Evolutionary conservation across 1,284 basidiomycete species (phyloP).

Genomic region (Ganoderma multipileum): DNA sequence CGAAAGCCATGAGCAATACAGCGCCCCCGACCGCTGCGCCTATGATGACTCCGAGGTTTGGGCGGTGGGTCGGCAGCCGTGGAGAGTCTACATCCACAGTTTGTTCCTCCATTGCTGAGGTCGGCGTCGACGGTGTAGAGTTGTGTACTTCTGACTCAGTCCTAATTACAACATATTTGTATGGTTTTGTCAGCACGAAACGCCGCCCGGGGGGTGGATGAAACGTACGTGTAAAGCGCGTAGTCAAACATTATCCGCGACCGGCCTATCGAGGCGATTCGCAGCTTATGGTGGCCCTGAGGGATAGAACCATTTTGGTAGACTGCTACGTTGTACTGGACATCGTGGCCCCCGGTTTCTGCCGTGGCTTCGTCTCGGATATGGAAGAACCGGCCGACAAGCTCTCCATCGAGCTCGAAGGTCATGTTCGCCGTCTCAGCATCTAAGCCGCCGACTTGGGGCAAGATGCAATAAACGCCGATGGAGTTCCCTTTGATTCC

Average conservation of each 20-base stretch:
- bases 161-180: not conserved
- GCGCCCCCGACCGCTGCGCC: conserved; percentile 12
- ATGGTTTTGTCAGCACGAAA: conserved; percentile 1
- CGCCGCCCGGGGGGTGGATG: not conserved
- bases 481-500: conserved; percentile 19
- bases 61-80: not conserved
- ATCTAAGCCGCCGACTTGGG: conserved; percentile 18
- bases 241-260: conserved; percentile 29
- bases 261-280: conserved; percentile 22
- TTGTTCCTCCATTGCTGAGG: not conserved
- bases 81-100: not conserved
- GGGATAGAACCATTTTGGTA: conserved; percentile 20
- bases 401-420: conserved; percentile 24
- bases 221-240: conserved; percentile 29
- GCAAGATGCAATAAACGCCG: conserved; percentile 23
- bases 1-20: conserved; percentile 3
- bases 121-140: not conserved
- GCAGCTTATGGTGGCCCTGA: conserved; percentile 22
- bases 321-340: conserved; percentile 23
- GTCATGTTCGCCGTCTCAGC: conserved; percentile 23
- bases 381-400: conserved; percentile 20
- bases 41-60: conserved; percentile 3
- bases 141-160: conserved; percentile 13
- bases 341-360: conserved; percentile 6
- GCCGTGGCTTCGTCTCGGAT: conserved; percentile 16